Evolutionary conservation across 106 monocot species (phyloP), one percentile per base, ranked within the genome.

Genomic region (Phalaenopsis equestris): DNA sequence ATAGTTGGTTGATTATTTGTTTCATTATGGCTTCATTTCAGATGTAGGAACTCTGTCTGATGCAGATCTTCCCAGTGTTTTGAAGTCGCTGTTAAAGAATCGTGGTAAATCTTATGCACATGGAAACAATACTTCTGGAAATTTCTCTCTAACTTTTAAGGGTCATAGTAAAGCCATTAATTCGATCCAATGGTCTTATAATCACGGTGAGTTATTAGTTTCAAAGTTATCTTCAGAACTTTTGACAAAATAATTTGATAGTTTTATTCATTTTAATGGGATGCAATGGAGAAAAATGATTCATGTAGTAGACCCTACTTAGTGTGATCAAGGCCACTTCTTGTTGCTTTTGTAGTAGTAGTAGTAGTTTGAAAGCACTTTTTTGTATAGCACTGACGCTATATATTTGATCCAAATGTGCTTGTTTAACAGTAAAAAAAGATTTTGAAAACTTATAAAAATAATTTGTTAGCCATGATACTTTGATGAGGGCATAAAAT

Each of bases 141-240:
- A 72, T 42, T 57, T 78, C 14, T 72, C 89, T 78, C 78, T 91
- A 68, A 75, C 70, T 9, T 83, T 99, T 38, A 78, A 37, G 10
- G 87, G 91, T n/a, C 94, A 91, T 73, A 74, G 36, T 38, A 91
- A 88, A 52, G 90, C 93, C 80, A 87, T 92, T 83, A 99, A 99
- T 90, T 80, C 89, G 46, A 72, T 99, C 75, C 89, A 94, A 30
- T 99, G 98, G 98, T 99, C 94, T 6, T 79, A 58, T 7, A 95
- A 41, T 77, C 88, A 99, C 80, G 87, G 94, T 93, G 41, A 84
- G 91, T 88, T 7, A 56, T 77, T 67, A 10, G 42, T 75, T 58
- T 57, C 58, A 4, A 37, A 6, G 17, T 56, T 56, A 39, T 49
- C 3, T 46, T 38, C 43, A 41, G 57, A 1, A 38, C 38, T 58